These are phyloP conservation scores for Cercospora citrullina DNA, from an alignment of 2,329 filamentous ascomycete genomes.

Conservation along the genomic window DNA sequence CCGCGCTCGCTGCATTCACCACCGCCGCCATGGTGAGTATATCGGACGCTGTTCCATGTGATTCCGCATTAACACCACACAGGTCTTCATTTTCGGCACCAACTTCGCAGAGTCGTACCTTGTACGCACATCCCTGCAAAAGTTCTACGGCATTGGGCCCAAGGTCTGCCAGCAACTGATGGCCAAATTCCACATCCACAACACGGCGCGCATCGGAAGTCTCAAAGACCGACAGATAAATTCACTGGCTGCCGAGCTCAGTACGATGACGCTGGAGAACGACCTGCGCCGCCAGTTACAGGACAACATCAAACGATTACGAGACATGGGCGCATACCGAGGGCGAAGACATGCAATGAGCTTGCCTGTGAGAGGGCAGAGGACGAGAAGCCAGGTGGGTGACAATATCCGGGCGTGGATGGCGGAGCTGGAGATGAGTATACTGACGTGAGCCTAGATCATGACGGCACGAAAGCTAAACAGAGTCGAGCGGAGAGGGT, in stretches of 20 bases:
- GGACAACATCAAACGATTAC: conserved; percentile 82
- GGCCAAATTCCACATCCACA: conserved; percentile 86
- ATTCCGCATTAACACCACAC: neutral
- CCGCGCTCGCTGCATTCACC: neutral
- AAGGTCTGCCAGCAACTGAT: conserved; percentile 71
- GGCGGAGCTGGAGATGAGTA: neutral
- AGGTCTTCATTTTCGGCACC: conserved; percentile 72
- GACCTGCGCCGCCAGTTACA: conserved; percentile 74
- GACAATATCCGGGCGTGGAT: neutral
- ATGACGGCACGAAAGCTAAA: conserved; percentile 61
- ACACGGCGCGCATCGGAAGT: conserved; percentile 73
- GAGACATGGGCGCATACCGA: conserved; percentile 87
- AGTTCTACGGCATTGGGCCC: conserved; percentile 82
- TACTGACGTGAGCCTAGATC: conserved; percentile 47
- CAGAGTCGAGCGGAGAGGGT: conserved; percentile 55
- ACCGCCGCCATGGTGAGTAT: conserved; percentile 19
- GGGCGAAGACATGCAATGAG: conserved; percentile 91
- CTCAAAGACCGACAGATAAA: conserved; percentile 75
- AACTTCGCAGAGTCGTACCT: conserved; percentile 82
- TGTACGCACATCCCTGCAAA: conserved; percentile 68
- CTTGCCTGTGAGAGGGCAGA: conserved; percentile 86
- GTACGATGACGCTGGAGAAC: conserved; percentile 90
- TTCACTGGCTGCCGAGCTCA: conserved; percentile 79
- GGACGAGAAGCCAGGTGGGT: conserved; percentile 72
- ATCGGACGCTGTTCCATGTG: neutral